Base-by-base conservation (phyloP, 352 stramenopile genomes). In the Pythium aristosporum region DNA sequence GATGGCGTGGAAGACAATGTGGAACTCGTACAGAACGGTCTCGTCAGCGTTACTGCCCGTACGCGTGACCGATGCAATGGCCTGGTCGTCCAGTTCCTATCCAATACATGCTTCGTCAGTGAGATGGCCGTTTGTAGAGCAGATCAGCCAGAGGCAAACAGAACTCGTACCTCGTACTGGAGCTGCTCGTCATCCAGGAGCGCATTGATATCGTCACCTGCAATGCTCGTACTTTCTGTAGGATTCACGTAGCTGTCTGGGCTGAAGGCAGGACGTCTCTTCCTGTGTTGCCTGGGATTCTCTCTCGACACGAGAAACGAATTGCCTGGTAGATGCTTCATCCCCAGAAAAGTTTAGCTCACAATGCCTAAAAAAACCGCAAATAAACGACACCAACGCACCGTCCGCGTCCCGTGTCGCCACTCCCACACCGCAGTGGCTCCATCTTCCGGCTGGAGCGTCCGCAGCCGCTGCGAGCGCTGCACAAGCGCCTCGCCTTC, bases 1-100 rank as follows among this genome's bases (percentile, higher is more conserved):
- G 34, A 87, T 84, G 10, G 69, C 72, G 67, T 92, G 85, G 65
- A 81, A 94, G 30, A 92, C 82, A 53, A 94, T 86, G 71, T 94
- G 86, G 67, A 91, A 91, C 39, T 92, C 83, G 44, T 85, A 70
- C 20, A 92, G 30, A n/a, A 79, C 67, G 10, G 61, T 75, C 30
- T 78, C 65, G 2, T 44, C 61, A 44, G 28, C 30, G 34, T 21
- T 10, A 9, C 30, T 30, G 30, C n/a, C 7, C 12, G 15, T 37
- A 9, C 10, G 13, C 8, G 9, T 34, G 21, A 44, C 50, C 0
- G 32, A 34, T 5, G 32, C 8, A 8, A 56, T 36, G 0, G 42
- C 25, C 6, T 42, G 23, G 15, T 65, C 46, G 6, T 61, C 55
- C 42, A 72, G 21, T 57, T 30, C 25, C 25, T 30, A 30, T 5